Base-by-base conservation (phyloP, 495 filamentous ascomycete genomes). In the Penicillium silybi region DNA sequence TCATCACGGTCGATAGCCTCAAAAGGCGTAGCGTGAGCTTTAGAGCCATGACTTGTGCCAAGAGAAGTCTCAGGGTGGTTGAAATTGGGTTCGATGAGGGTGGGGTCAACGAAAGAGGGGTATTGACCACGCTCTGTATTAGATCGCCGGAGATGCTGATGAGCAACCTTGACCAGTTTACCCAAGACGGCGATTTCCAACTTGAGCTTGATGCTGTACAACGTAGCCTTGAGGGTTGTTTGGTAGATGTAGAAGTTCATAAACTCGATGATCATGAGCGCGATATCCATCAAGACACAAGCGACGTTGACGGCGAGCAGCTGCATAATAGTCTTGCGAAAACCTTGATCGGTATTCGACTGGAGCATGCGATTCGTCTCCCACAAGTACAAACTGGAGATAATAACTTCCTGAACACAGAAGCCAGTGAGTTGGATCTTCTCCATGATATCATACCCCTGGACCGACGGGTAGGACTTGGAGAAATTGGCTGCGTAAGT, bases 211-310 rank as follows among this genome's bases (percentile, higher is more conserved):
- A 66, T 50, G 35, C 63, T 66, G 52, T 66, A 66, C 13, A 66
- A 44, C 4, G 60, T 66, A 1, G 63, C 63, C 23, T 66, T 66
- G 41, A 66, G 57, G 15, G 63, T 66, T 0, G 63, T 66, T 29
- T 66, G 63, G 48, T 61, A 66, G 46, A 66, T 63, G 44, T 66
- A 66, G 23, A 64, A 64, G 37, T 66, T 57, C 57, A 54, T 64
- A 20, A 66, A 66, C 53, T 66, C 63, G 40, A 64, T 66, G 20
- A 55, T 29, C 63, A 66, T 66, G 52, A 66, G 40, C 1, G 63
- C 63, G 19, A 66, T 63, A 48, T 66, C 63, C 63, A 66, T 66
- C 19, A 66, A 41, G 18, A 66, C 60, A 66, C 63, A 66, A 35
- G 61, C 44, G 8, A 64, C 57, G 38, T 66, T 66, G 37, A 66